Evolutionary conservation across 148 eudicot species (phyloP), one percentile per base, ranked within the genome.

Genomic region (Chenopodium suecicum): DNA sequence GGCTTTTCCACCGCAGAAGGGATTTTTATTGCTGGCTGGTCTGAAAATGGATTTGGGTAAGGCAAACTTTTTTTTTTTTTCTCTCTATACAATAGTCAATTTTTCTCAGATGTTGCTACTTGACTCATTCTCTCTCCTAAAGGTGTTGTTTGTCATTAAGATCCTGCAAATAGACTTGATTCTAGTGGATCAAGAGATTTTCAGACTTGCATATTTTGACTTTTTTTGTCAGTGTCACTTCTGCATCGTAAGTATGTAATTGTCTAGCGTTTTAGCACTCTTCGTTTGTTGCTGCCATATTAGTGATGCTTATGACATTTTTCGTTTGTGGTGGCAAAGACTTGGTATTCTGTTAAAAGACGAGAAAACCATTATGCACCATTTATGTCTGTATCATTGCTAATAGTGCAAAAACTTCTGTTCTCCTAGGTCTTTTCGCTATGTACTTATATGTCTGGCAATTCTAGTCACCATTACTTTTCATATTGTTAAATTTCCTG

Each of bases 11-110:
- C 99, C 37, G 99, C 98, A 2, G 94, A 96, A 90, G 99, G 99
- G 77, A 96, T 94, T 80, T 96, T 92, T 75, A 83, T 84, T 29
- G 95, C 98, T 4, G 98, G 99, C 85, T 96, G 99, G 98, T 94
- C 99, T 65, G 99, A 94, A 85, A 97, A 94, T 66, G 99, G 99
- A 80, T 94, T 62, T 78, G 98, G 99, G 99, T 96, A 90, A 88
- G 94, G 72, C 83, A 0, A 44, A 48, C 29, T 74, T 32, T 44
- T 20, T 62, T 22, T 3, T 25, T 56, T 62, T 22, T 3, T 25
- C 47, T 56, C 2, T 41, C 44, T 41, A 31, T 16, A 16, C 25
- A 37, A 1, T 32, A 70, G 41, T 9, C 23, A 27, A 29, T 8
- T 50, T 75, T 48, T 41, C 44, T 37, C 8, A 37, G 44, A 37